Evolutionary conservation across 2,329 filamentous ascomycete species (phyloP).

Genomic region (Calonectria crousiana): DNA sequence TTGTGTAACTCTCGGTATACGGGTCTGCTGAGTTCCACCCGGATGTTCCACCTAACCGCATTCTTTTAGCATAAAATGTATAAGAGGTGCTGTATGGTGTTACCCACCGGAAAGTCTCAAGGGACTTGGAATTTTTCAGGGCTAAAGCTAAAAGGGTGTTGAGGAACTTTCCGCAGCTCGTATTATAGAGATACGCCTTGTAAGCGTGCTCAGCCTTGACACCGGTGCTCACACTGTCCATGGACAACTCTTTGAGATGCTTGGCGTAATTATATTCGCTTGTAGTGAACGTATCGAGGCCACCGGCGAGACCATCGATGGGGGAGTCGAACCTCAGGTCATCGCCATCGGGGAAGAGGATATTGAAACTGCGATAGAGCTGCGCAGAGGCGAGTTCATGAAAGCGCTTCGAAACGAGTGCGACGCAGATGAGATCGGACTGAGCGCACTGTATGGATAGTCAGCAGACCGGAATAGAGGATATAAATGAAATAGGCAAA

Average conservation of each 20-base stretch:
- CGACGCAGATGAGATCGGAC: conserved; percentile 67
- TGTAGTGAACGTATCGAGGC: conserved; percentile 71
- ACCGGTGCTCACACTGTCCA: conserved; percentile 67
- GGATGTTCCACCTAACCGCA: conserved; percentile 69
- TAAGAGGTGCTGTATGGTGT: neutral
- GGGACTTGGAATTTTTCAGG: conserved; percentile 64
- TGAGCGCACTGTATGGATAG: conserved; percentile 59
- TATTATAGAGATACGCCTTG: conserved; percentile 65
- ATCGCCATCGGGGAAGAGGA: conserved; percentile 72
- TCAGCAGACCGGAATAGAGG: conserved; percentile 11
- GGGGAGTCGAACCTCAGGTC: conserved; percentile 63
- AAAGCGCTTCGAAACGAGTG: conserved; percentile 69
- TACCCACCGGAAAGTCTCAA: conserved; percentile 69
- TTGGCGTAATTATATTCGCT: conserved; percentile 74
- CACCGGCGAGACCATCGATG: conserved; percentile 69
- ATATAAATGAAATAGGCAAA: neutral
- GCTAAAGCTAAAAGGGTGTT: conserved; percentile 70
- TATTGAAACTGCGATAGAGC: conserved; percentile 71
- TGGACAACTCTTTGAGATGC: conserved; percentile 66
- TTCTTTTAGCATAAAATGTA: conserved; percentile 19
- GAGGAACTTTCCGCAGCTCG: conserved; percentile 73
- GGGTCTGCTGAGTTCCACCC: conserved; percentile 70
- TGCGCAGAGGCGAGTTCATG: conserved; percentile 68
- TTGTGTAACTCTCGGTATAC: conserved; percentile 69
- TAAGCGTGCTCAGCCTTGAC: conserved; percentile 66